Evolutionary conservation across 1,284 basidiomycete species (phyloP).

Genomic region (Cryptococcus jaspeensis): DNA sequence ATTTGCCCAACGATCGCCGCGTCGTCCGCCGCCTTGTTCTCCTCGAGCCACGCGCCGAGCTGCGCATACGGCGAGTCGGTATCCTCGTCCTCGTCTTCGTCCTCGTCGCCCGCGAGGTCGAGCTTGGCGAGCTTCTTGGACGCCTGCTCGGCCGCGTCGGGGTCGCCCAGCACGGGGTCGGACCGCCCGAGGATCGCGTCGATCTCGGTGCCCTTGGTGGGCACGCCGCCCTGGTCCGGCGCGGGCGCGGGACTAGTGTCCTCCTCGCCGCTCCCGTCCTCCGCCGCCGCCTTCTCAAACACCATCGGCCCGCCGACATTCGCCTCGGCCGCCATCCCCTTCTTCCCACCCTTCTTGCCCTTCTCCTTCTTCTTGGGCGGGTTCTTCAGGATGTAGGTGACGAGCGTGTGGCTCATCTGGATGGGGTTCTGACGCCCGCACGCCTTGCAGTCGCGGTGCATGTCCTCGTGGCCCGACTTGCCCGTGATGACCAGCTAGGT

Average conservation of each 20-base stretch:
- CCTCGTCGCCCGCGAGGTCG: too few species aligned
- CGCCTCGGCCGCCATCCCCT: constrained; percentile 48
- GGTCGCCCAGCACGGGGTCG: constrained; percentile 40
- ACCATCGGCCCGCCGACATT: constrained; percentile 47
- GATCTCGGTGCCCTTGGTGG: constrained; percentile 43
- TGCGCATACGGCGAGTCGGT: constrained; percentile 79
- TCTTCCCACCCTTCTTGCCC: constrained; percentile 52
- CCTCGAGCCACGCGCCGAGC: constrained; percentile 83
- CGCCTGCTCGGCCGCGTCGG: constrained; percentile 65
- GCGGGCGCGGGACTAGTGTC: too few species aligned
- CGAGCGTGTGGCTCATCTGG: constrained; percentile 97
- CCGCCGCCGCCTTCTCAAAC: constrained; percentile 40
- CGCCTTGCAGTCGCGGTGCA: constrained; percentile 96
- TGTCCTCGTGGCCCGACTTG: constrained; percentile 70
- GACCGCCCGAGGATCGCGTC: constrained; percentile 38
- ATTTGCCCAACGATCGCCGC: constrained; percentile 76
- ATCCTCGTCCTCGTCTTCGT: constrained; percentile 78
- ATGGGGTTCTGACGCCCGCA: constrained; percentile 89
- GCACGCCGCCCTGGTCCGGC: constrained; percentile 26
- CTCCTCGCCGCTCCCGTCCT: constrained; percentile 19
- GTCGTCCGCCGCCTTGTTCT: constrained; percentile 60
- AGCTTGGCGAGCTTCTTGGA: constrained; percentile 79
- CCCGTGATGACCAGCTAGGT: constrained; percentile 87
- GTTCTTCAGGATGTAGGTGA: constrained; percentile 96
- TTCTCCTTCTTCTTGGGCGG: constrained; percentile 75